A percentile compares a stretch with the other conserved stretches of the same genome.
These are phyloP conservation scores for Pneumocystis wakefieldiae DNA, from an alignment of 1,139 yeast species.

Conservation along the genomic window DNA sequence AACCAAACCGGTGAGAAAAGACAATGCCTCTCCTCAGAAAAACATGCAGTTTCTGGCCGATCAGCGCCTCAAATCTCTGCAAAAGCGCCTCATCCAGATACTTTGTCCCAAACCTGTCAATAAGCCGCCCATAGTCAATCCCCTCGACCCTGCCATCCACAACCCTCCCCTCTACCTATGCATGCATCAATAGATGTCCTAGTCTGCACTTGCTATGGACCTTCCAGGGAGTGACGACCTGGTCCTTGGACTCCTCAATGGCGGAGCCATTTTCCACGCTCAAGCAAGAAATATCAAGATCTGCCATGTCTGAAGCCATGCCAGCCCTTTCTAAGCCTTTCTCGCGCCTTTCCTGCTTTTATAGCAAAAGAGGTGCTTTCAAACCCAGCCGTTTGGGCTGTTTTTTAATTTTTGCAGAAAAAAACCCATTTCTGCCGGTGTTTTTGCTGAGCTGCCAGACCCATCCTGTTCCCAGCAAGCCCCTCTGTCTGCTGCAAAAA, in stretches of 20 bases:
- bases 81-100: conserved; percentile 57
- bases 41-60: conserved; percentile 90
- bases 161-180: conserved; percentile 99
- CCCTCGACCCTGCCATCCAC: conserved; percentile 82
- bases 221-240: not conserved
- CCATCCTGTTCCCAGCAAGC: not conserved
- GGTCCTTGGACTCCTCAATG: not conserved
- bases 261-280: not conserved
- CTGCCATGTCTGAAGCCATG: too few relatives aligned
- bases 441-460: not conserved
- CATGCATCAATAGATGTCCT: conserved; percentile 77
- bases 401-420: not conserved
- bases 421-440: not conserved
- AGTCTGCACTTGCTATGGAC: conserved; percentile 19
- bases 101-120: conserved; percentile 75
- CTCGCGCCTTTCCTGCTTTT: not conserved
- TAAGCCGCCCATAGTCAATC: conserved; percentile 80
- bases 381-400: not conserved
- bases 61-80: conserved; percentile 57
- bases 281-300: not conserved
- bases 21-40: conserved; percentile 82
- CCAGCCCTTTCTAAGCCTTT: not conserved
- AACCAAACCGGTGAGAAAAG: conserved; percentile 55
- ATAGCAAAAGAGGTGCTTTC: not conserved
- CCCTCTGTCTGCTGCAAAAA: not conserved